Evolutionary conservation across 2,329 filamentous ascomycete species (phyloP), one percentile per base, ranked within the genome.

Genomic region (Colletotrichum acutatum): DNA sequence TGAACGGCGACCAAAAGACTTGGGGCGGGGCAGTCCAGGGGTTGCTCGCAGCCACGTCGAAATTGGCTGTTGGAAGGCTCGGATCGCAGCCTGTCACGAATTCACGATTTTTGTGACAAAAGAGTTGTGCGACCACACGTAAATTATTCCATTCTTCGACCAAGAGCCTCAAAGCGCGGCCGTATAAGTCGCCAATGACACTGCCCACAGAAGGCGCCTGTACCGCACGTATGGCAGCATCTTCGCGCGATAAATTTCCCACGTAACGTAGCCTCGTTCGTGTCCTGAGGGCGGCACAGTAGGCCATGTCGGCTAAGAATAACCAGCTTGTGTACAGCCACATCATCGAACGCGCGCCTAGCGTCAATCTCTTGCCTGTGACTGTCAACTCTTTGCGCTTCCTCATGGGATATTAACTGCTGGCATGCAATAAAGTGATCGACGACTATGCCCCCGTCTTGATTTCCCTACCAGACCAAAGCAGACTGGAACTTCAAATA

Each of bases 101-200:
- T 24, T 49, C 42, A 28, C 28, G 53, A 34, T 46, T 56, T 26
- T 63, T n/a, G 3, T 30, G 24, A 32, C 22, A 46, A 49, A 9
- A 46, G n/a, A 16, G 22, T 5, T 58, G 64, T 49, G 30, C 30
- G 22, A 68, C 66, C 52, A 59, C 7, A 59, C 42, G 58, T 56
- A 59, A 53, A 42, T 24, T 12, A 14, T 28, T 28, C 59, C 58
- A 68, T 46, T 59, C n/a, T 46, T 12, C 28, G 19, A 32, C 14
- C 53, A 42, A 42, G 30, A 53, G 12, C 12, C 14, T 16, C 34
- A 22, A 61, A 52, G 46, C 46, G 32, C 49, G 37, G 9, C 37
- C 59, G 59, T 60, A 64, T n/a, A 63, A 19, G 19, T 64, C 16
- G 8, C 42, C 66, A 72, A 59, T 53, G 26, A 5, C 2, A 19